phyloP scores from a whole-genome alignment of 768 basidiomycete genomes.

The Suillus tomentosus region DNA sequence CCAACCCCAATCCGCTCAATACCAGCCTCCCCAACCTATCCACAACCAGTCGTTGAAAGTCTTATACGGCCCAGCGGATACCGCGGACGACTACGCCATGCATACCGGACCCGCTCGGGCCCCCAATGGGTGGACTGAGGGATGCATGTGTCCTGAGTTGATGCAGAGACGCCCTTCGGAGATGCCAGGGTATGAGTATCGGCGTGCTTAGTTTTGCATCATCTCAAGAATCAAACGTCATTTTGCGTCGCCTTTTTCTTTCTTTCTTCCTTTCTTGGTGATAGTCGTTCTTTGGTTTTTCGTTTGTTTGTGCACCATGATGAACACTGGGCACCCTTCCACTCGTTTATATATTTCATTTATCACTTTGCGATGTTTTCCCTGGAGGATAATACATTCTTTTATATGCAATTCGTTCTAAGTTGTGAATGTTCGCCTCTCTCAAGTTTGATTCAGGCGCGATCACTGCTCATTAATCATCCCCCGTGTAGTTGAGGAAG shows the following conservation, averaged over 20 bases:
- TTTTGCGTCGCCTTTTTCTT: background rate
- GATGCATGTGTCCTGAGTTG: conserved; percentile 1
- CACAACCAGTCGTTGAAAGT: background rate
- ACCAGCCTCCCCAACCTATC: too few species aligned
- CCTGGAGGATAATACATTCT: too few species aligned
- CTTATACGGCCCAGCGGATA: background rate
- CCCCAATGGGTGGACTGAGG: background rate
- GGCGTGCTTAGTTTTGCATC: background rate
- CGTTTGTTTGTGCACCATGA: background rate
- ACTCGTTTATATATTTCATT: too few species aligned
- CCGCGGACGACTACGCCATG: background rate
- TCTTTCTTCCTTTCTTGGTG: background rate
- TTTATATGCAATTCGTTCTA: too few species aligned
- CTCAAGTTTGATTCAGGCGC: too few species aligned
- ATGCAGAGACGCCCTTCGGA: conserved; percentile 1
- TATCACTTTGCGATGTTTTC: too few species aligned
- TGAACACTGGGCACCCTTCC: too few species aligned
- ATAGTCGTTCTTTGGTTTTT: background rate
- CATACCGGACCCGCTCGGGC: background rate
- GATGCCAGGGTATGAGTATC: background rate
- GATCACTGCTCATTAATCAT: too few species aligned
- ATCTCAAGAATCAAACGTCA: background rate
- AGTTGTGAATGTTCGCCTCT: too few species aligned
- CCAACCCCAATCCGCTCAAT: background rate
- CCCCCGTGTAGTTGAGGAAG: too few species aligned